A percentile compares a stretch with the other conserved stretches of the same genome.
Conservation (phyloP, 306 rosid species). For the Sophora flavescens region DNA sequence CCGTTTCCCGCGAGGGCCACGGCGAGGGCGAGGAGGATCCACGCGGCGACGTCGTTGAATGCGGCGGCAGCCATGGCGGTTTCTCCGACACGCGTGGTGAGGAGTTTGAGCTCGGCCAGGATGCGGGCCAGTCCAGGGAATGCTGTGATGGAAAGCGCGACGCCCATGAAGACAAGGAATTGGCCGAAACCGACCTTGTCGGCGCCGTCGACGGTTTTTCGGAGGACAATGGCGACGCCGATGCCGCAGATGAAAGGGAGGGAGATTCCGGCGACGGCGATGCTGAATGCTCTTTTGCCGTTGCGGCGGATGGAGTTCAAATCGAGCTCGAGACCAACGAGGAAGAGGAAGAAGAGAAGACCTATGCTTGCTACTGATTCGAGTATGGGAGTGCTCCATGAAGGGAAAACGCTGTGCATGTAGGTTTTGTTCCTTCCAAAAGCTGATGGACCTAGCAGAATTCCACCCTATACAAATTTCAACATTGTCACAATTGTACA, state of each 20-base stretch:
- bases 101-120: slow-evolving; percentile 82
- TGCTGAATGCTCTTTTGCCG: slow-evolving; percentile 61
- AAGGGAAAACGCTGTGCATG: slow-evolving; percentile 64
- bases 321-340: slow-evolving; percentile 81
- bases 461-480: slow-evolving; percentile 69
- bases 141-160: slow-evolving; percentile 87
- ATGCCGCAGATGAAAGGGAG: slow-evolving; percentile 75
- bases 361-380: slow-evolving; percentile 88
- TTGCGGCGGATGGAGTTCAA: slow-evolving; percentile 70
- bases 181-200: slow-evolving; percentile 67
- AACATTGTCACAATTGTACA: background rate
- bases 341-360: slow-evolving; percentile 76
- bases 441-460: slow-evolving; percentile 82
- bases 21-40: slow-evolving; percentile 86
- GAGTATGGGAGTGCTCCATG: slow-evolving; percentile 73
- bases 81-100: slow-evolving; percentile 76
- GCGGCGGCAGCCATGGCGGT: slow-evolving; percentile 97
- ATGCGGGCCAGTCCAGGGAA: slow-evolving; percentile 92
- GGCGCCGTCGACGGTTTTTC: slow-evolving; percentile 65
- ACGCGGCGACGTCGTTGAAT: slow-evolving; percentile 85
- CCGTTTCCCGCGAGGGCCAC: slow-evolving; percentile 72
- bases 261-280: slow-evolving; percentile 78
- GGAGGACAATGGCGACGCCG: slow-evolving; percentile 74
- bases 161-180: slow-evolving; percentile 86
- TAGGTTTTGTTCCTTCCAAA: slow-evolving; percentile 66